These are phyloP conservation scores for Backusella morwellensis DNA, from an alignment of 192 early-diverging fungal genomes.

Conservation along the genomic window DNA sequence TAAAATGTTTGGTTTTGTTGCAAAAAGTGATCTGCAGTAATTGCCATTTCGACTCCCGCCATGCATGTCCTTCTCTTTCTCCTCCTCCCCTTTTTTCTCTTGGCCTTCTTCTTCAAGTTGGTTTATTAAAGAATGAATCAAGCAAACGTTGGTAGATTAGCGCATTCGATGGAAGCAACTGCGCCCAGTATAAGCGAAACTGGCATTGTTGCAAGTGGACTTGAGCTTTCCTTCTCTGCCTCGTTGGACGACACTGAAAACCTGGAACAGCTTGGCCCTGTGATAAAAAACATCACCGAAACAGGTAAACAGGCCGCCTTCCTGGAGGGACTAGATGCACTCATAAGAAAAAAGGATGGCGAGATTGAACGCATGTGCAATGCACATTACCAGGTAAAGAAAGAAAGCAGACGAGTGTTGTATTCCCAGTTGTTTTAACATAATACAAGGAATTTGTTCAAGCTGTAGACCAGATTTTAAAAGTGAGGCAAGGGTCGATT, in stretches of 20 bases:
- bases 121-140: background rate
- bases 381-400: constrained; percentile 86
- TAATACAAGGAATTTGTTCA: constrained; percentile 82
- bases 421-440: background rate
- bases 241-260: constrained; percentile 56
- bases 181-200: background rate
- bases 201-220: background rate
- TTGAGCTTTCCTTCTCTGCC: constrained; percentile 3
- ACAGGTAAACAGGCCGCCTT: constrained; percentile 85
- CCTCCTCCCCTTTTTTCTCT: background rate
- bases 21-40: no score
- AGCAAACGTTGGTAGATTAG: background rate
- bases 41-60: no score
- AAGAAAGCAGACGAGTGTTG: background rate
- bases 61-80: background rate
- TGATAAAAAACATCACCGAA: constrained; percentile 89
- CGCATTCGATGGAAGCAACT: background rate
- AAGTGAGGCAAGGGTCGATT: constrained; percentile 86
- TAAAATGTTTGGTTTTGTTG: no score
- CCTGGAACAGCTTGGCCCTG: constrained; percentile 78
- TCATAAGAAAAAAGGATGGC: constrained; percentile 85
- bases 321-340: constrained; percentile 75
- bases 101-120: no score
- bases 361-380: constrained; percentile 99
- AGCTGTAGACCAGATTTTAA: constrained; percentile 92